phyloP scores from a whole-genome alignment of 257 asterid species.

The Rhazya stricta region DNA sequence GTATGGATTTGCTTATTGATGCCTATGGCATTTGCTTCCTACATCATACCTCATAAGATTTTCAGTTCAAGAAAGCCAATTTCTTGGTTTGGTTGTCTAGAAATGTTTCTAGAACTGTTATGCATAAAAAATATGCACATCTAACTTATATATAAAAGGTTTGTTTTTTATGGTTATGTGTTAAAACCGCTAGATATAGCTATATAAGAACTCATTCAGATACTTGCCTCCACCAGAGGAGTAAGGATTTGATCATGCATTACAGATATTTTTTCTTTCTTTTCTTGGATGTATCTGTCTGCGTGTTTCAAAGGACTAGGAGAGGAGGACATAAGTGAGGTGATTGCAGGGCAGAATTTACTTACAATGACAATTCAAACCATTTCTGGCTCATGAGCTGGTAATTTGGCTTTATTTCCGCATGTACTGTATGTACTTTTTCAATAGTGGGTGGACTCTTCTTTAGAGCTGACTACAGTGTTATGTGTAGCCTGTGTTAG shows the following conservation, averaged over 20 bases:
- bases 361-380: neutral
- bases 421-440: too few relatives aligned
- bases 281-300: neutral
- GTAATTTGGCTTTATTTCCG: neutral
- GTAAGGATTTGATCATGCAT: slow-evolving; percentile 10
- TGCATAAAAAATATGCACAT: neutral
- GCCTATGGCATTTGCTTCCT: slow-evolving; percentile 9
- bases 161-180: neutral
- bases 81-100: neutral
- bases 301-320: neutral
- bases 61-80: neutral
- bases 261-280: neutral
- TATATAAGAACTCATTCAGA: neutral
- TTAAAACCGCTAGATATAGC: neutral
- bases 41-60: neutral
- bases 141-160: neutral
- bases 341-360: neutral
- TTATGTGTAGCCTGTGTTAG: neutral
- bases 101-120: neutral
- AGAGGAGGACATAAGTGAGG: neutral
- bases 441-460: neutral
- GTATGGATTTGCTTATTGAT: slow-evolving; percentile 33
- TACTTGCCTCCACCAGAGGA: neutral
- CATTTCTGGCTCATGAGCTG: neutral
- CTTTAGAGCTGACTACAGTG: neutral